These are phyloP conservation scores for Paraphoma sp. DNA, from an alignment of 2,329 filamentous ascomycete species.

Conservation along the genomic window DNA sequence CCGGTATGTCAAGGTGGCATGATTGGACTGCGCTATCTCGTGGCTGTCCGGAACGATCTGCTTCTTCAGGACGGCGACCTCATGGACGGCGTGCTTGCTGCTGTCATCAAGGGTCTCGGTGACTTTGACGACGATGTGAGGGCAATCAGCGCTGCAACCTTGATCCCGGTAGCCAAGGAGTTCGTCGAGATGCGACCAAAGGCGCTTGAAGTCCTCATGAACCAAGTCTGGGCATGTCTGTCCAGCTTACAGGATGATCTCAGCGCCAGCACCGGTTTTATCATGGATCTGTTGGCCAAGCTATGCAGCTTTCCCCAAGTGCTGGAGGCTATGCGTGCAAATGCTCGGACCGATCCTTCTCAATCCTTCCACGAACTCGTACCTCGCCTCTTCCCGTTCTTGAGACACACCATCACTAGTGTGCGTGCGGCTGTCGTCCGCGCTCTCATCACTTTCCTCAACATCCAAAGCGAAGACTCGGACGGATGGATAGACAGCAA, in stretches of 20 bases:
- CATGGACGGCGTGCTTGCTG: constrained; percentile 89
- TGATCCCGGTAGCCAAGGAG: constrained; percentile 95
- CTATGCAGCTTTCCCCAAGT: constrained; percentile 95
- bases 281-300: constrained; percentile 97
- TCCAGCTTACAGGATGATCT: constrained; percentile 97
- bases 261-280: constrained; percentile 94
- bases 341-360: constrained; percentile 77
- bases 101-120: constrained; percentile 92
- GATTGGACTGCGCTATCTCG: constrained; percentile 93
- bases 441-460: constrained; percentile 89
- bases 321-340: constrained; percentile 89
- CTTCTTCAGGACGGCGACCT: constrained; percentile 82
- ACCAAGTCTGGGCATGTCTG: constrained; percentile 96
- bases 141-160: constrained; percentile 94
- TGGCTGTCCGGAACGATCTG: constrained; percentile 91
- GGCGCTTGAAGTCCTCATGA: constrained; percentile 81
- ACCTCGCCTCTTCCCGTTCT: constrained; percentile 91
- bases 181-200: constrained; percentile 84
- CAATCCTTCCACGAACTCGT: constrained; percentile 93
- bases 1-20: constrained; percentile 97
- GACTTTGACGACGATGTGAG: constrained; percentile 95
- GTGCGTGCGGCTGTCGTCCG: constrained; percentile 93
- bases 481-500: constrained; percentile 93
- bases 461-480: constrained; percentile 78
- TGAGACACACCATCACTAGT: constrained; percentile 95